phyloP scores from a whole-genome alignment of 169 alveolate genomes.

The Blepharisma undulans region DNA sequence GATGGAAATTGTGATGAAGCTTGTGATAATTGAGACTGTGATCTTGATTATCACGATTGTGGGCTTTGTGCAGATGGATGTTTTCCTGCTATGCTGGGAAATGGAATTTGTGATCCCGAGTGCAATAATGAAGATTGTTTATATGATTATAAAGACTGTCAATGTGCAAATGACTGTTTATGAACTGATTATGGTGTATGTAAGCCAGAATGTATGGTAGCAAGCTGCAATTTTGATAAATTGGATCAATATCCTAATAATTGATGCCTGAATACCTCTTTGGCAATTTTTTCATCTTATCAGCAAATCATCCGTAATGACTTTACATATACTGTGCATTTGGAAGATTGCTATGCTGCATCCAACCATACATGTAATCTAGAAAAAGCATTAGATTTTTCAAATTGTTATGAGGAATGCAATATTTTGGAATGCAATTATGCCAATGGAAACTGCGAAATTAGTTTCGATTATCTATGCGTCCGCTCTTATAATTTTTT shows the following conservation, averaged over 20 bases:
- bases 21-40: neutral
- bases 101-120: neutral
- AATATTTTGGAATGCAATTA: neutral
- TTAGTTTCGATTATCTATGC: neutral
- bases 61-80: constrained; percentile 22
- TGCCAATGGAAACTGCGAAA: neutral
- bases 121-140: constrained; percentile 8
- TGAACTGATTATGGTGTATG: neutral
- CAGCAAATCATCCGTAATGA: neutral
- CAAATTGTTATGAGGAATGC: neutral
- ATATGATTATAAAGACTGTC: neutral
- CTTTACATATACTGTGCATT: neutral
- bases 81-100: neutral
- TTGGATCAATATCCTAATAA: neutral
- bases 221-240: neutral
- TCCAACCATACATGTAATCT: neutral
- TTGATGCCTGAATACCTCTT: neutral
- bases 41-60: neutral
- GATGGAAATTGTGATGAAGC: constrained; percentile 1
- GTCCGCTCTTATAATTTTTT: neutral
- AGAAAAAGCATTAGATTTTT: neutral
- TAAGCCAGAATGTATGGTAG: neutral
- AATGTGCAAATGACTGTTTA: neutral
- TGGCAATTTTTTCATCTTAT: neutral
- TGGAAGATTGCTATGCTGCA: neutral